Evolutionary conservation across 257 asterid species (phyloP).

Genomic region (Ligustrum vulgare): DNA sequence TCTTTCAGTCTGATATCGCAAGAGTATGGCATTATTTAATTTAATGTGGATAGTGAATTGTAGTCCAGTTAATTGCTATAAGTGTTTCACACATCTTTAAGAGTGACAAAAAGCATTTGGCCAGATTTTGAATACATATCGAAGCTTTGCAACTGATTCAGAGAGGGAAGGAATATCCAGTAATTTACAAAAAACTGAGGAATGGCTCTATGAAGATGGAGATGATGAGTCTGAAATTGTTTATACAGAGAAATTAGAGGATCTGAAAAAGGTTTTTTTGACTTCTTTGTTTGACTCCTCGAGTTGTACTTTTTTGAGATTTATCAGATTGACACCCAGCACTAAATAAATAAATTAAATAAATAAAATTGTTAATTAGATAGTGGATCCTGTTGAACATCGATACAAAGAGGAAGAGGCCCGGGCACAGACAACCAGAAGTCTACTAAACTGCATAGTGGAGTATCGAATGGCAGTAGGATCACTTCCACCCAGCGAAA

Average conservation of each 20-base stretch:
- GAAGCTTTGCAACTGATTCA: constrained; percentile 74
- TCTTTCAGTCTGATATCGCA: neutral
- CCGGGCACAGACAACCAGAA: constrained; percentile 61
- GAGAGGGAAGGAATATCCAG: constrained; percentile 70
- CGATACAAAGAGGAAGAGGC: constrained; percentile 83
- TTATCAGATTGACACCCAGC: neutral
- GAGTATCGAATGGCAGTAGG: constrained; percentile 64
- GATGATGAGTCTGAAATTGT: constrained; percentile 85
- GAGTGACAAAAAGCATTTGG: neutral
- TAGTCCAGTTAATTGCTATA: constrained; percentile 8
- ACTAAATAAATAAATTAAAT: neutral
- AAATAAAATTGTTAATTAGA: constrained; percentile 41
- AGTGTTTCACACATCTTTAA: constrained; percentile 10
- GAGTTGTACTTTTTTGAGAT: neutral
- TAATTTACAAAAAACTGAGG: constrained; percentile 81
- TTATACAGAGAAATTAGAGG: constrained; percentile 62
- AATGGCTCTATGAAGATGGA: constrained; percentile 97
- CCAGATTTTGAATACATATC: constrained; percentile 74
- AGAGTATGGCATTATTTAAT: neutral
- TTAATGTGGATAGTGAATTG: neutral
- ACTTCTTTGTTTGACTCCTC: constrained; percentile 5
- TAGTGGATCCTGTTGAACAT: constrained; percentile 78
- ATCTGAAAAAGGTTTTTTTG: constrained; percentile 66
- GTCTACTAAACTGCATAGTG: constrained; percentile 53
- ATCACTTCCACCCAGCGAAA: constrained; percentile 62